Evolutionary conservation across 192 early-diverging fungal species (phyloP).

Genomic region (Lunasporangiospora selenospora): DNA sequence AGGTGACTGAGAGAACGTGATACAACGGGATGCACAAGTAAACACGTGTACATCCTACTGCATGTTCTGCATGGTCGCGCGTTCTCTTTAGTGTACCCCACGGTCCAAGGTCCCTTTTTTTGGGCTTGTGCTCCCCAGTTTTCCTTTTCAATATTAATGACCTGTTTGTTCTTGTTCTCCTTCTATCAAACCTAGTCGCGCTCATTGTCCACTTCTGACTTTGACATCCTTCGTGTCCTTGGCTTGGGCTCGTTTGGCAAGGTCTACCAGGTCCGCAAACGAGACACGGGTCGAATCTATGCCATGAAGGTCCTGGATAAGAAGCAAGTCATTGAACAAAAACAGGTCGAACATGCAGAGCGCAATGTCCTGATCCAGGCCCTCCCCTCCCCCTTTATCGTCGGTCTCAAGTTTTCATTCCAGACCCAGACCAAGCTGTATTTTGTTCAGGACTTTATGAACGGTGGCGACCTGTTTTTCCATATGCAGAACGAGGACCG

Average conservation of each 20-base stretch:
- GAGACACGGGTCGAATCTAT: constrained; percentile 80
- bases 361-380: constrained; percentile 77
- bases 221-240: constrained; percentile 76
- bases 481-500: constrained; percentile 73
- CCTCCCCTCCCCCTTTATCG: constrained; percentile 72
- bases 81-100: not conserved
- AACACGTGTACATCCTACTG: too few species aligned
- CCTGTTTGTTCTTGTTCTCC: not conserved
- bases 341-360: constrained; percentile 78
- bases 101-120: not conserved
- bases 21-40: not conserved
- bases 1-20: too few species aligned
- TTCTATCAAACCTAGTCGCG: constrained; percentile 37
- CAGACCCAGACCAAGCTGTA: constrained; percentile 80
- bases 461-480: constrained; percentile 81
- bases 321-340: constrained; percentile 73
- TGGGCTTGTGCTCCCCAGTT: not conserved
- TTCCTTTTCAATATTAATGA: not conserved
- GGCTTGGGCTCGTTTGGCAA: constrained; percentile 86
- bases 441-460: constrained; percentile 81
- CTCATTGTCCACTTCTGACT: constrained; percentile 55
- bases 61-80: not conserved
- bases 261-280: constrained; percentile 80
- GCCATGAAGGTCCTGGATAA: constrained; percentile 87
- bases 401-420: constrained; percentile 79